Evolutionary conservation across 495 filamentous ascomycete genomes (phyloP).

Genomic region (Penicillium lagena): DNA sequence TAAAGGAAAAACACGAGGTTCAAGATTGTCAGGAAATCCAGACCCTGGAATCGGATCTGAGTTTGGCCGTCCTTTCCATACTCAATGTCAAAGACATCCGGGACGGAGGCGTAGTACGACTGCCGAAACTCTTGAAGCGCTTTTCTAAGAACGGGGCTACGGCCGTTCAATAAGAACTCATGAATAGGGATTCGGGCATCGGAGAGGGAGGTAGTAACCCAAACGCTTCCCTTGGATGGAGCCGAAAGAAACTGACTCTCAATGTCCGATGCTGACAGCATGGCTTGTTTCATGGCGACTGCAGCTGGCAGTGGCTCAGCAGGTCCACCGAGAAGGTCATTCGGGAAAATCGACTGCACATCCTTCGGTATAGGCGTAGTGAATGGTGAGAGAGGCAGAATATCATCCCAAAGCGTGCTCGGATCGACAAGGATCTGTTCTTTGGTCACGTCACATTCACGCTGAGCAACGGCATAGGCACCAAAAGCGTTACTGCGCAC

Average conservation of each 20-base stretch:
- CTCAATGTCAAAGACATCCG: conserved; percentile 57
- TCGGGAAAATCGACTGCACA: conserved; percentile 8
- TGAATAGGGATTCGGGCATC: conserved; percentile 73
- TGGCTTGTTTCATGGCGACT: conserved; percentile 26
- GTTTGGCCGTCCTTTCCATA: conserved; percentile 40
- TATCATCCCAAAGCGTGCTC: conserved; percentile 65
- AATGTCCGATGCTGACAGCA: conserved; percentile 50
- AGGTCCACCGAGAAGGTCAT: neutral
- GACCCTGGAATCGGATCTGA: conserved; percentile 52
- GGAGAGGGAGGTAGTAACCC: conserved; percentile 51
- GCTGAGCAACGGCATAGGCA: conserved; percentile 80
- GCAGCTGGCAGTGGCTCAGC: conserved; percentile 13
- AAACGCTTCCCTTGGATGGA: conserved; percentile 30
- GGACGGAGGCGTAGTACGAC: conserved; percentile 34
- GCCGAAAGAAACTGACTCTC: conserved; percentile 45
- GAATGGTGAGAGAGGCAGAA: conserved; percentile 64
- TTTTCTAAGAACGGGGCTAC: conserved; percentile 62
- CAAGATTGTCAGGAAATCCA: conserved; percentile 70
- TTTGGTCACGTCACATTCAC: conserved; percentile 75
- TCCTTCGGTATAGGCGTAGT: conserved; percentile 7
- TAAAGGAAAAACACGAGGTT: conserved; percentile 79
- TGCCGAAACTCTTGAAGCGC: conserved; percentile 49
- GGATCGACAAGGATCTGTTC: conserved; percentile 62
- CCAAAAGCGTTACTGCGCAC: conserved; percentile 85
- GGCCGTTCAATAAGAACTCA: conserved; percentile 66